Evolutionary conservation across 75 land plant species (phyloP).

Genomic region (Sequoiadendron giganteum): DNA sequence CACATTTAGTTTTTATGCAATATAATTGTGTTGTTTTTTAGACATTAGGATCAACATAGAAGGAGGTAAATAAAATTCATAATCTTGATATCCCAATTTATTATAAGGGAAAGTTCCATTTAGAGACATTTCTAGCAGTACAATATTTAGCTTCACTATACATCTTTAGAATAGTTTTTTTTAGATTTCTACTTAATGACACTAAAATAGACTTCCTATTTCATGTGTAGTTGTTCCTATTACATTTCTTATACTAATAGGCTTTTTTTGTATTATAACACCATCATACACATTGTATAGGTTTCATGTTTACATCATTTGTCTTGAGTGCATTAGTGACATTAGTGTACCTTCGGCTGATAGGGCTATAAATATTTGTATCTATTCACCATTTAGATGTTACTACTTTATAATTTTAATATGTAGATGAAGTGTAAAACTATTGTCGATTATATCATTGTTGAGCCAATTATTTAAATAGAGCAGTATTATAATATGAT

Average conservation of each 20-base stretch:
- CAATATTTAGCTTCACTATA: neutral
- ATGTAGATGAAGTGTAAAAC: too few species aligned
- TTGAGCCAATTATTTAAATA: too few species aligned
- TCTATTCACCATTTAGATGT: too few species aligned
- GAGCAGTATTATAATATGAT: too few species aligned
- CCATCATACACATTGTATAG: conserved; percentile 22
- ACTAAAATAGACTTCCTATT: neutral
- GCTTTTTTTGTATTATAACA: conserved; percentile 42
- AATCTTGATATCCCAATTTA: neutral
- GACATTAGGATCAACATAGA: neutral
- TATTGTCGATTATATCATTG: too few species aligned
- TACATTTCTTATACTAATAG: conserved; percentile 35
- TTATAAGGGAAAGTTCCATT: neutral
- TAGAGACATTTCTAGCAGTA: neutral
- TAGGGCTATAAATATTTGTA: too few species aligned
- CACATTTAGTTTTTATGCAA: neutral
- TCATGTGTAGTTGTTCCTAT: conserved; percentile 41
- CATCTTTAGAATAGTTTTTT: neutral
- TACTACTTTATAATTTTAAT: too few species aligned
- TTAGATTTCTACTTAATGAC: neutral
- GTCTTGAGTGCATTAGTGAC: too few species aligned
- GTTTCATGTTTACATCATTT: too few species aligned
- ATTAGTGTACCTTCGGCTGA: too few species aligned
- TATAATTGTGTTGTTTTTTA: neutral
- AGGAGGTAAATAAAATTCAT: neutral